A percentile compares a stretch with the other conserved stretches of the same genome.
Conservation (phyloP, 805 yeast species). For the Myxozyma udenii region DNA sequence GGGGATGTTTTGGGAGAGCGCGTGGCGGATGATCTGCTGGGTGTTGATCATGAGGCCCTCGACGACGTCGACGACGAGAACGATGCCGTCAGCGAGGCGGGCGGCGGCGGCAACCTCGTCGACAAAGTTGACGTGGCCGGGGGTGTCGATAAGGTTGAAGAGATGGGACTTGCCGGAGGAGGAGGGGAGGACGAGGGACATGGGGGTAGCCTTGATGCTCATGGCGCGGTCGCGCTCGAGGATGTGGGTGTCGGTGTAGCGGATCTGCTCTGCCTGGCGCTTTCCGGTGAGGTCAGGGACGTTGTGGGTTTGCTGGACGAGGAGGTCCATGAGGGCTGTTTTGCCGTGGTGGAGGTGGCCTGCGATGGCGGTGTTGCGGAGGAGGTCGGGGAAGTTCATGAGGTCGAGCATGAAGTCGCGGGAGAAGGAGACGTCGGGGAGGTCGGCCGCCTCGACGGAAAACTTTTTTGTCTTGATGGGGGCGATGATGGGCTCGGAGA, state of each 20-base stretch:
- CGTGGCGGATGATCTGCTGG: slow-evolving; percentile 49
- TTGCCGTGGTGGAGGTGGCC: slow-evolving; percentile 87
- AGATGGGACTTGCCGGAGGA: slow-evolving; percentile 53
- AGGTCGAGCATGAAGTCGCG: slow-evolving; percentile 58
- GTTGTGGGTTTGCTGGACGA: slow-evolving; percentile 68
- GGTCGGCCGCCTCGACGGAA: slow-evolving; percentile 44
- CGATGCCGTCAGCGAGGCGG: slow-evolving; percentile 59
- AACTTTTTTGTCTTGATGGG: slow-evolving; percentile 47
- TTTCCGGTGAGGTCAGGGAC: slow-evolving; percentile 35
- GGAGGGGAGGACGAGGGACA: slow-evolving; percentile 58
- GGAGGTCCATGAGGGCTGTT: slow-evolving; percentile 67
- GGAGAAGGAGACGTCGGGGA: slow-evolving; percentile 62
- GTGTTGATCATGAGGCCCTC: slow-evolving; percentile 73
- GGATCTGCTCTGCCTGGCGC: slow-evolving; percentile 46
- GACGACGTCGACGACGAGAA: slow-evolving; percentile 74
- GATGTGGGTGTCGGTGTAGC: slow-evolving; percentile 69
- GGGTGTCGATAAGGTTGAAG: slow-evolving; percentile 73
- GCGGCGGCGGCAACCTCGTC: slow-evolving; percentile 68
- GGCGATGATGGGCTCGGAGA: slow-evolving; percentile 62
- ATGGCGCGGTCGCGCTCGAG: slow-evolving; percentile 70
- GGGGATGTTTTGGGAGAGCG: slow-evolving; percentile 50
- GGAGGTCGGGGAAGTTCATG: slow-evolving; percentile 55
- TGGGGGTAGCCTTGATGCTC: slow-evolving; percentile 60
- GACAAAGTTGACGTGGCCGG: slow-evolving; percentile 83
- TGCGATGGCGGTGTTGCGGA: slow-evolving; percentile 71